Conservation (phyloP, 2,329 filamentous ascomycete genomes). For the Clonostachys byssicola region DNA sequence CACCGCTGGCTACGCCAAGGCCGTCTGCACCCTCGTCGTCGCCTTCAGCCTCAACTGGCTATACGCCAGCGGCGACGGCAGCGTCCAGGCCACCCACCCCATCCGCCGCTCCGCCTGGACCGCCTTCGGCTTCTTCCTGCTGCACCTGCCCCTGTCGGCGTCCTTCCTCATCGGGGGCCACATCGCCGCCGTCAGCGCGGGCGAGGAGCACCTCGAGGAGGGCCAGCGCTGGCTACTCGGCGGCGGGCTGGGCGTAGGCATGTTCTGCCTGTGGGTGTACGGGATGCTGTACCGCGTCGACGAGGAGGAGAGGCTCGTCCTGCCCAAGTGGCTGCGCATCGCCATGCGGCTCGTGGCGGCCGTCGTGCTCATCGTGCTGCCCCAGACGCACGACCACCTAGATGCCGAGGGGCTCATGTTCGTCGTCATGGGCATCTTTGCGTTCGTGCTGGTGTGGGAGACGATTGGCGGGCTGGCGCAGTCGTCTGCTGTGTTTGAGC, state of each 20-base stretch:
- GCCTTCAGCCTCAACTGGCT: conserved; percentile 46
- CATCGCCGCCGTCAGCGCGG: conserved; percentile 32
- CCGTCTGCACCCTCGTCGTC: conserved; percentile 42
- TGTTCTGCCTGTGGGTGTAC: conserved; percentile 37
- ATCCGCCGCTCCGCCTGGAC: conserved; percentile 37
- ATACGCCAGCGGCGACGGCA: conserved; percentile 42
- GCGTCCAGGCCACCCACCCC: conserved; percentile 33
- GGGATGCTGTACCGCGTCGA: conserved; percentile 23
- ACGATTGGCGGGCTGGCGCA: conserved; percentile 27
- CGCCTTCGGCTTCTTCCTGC: conserved; percentile 36
- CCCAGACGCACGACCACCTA: conserved; percentile 23
- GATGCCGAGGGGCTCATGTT: conserved; percentile 27
- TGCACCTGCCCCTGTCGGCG: conserved; percentile 38
- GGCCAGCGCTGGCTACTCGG: conserved; percentile 42
- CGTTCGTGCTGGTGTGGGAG: conserved; percentile 36
- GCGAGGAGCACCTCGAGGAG: conserved; percentile 29
- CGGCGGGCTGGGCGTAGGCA: conserved; percentile 36
- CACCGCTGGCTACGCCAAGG: conserved; percentile 34
- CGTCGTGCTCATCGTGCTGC: conserved; percentile 25
- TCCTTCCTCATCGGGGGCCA: conserved; percentile 42
- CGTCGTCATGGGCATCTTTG: conserved; percentile 35
- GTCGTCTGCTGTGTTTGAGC: conserved; percentile 21
- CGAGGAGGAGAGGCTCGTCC: conserved; percentile 18
- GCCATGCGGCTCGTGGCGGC: conserved; percentile 22
- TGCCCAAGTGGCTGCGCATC: conserved; percentile 21